Base-by-base conservation (phyloP, 1,284 basidiomycete species). In the Ganoderma lingzhi region DNA sequence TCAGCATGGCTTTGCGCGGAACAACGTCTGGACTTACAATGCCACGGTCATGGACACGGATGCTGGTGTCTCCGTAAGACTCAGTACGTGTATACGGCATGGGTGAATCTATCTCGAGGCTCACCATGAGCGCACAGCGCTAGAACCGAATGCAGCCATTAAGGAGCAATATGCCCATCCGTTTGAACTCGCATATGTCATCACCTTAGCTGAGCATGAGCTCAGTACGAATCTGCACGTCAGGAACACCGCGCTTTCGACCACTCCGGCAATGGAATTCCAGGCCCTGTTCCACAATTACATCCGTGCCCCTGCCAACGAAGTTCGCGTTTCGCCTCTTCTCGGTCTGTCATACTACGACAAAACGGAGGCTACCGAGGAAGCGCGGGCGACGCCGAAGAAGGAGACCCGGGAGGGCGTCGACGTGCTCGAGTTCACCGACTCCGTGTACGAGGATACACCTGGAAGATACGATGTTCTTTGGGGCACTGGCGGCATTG, bases 261-360 rank as follows among this genome's bases (percentile, higher is more conserved):
- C 77, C 71, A 70, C 80, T 0, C 82, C 86, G 65, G 73, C 80
- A 3, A 86, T 96, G 64, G 89, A 91, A 77, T 97, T 96, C 83
- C 96, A 97, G 80, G 92, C 94, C 1, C 84, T 97, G 44, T 86
- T 97, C 68, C 96, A 97, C 81, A 95, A 87, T 66, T 97, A 97
- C 81, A 86, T 96, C 70, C 87, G 86, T n/a, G 93, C 87, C 8
- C 92, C 86, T 59, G 85, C 86, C 53, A 84, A 85, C 67, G 80
- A 85, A 6, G 87, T 90, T n/a, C 77, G 84, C 3, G 83, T 95
- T 70, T 82, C 81, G 8, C 88, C 91, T 6, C 81, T 95, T 37
- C 83, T 89, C 67, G 87, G 90, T 12, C 77, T 89, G 14, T 81
- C 75, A 4, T 97, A 93, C 78, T 88, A 87, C 72, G 94, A 97